Evolutionary conservation across 2,329 filamentous ascomycete species (phyloP).

Genomic region (Davidsoniella virescens): DNA sequence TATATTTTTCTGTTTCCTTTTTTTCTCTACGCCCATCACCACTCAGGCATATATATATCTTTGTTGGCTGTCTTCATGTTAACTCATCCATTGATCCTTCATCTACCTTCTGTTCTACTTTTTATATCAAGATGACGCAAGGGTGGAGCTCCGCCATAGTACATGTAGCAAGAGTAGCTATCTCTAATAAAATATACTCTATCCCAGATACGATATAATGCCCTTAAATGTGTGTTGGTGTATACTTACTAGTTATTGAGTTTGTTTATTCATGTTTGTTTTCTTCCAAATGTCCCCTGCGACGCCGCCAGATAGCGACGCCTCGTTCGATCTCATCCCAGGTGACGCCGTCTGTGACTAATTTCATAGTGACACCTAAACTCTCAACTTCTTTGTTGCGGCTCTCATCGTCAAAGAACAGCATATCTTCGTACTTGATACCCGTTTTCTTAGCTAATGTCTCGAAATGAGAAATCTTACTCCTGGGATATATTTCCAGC

Average conservation of each 20-base stretch:
- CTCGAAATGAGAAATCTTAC: conserved; percentile 75
- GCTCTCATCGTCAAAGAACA: conserved; percentile 90
- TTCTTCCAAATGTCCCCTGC: conserved; percentile 32
- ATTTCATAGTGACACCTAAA: conserved; percentile 68
- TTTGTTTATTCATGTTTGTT: not conserved
- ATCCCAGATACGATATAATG: no score
- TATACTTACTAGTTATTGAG: no score
- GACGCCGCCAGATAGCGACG: conserved; percentile 63
- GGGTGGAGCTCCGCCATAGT: no score
- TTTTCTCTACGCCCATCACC: not conserved
- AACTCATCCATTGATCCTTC: no score
- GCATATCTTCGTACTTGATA: conserved; percentile 63
- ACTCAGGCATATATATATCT: no score
- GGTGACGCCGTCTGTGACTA: conserved; percentile 65
- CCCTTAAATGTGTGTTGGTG: no score
- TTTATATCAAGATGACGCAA: no score
- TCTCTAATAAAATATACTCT: no score
- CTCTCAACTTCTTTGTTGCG: conserved; percentile 68
- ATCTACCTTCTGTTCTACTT: no score
- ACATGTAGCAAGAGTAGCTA: no score
- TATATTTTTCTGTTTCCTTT: not conserved
- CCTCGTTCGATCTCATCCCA: conserved; percentile 65
- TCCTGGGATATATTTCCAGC: conserved; percentile 53
- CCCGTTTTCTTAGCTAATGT: conserved; percentile 54
- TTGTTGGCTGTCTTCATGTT: no score